A percentile compares a stretch with the other conserved stretches of the same genome.
These are phyloP conservation scores for Paraphoma sp. DNA, from an alignment of 2,329 filamentous ascomycete genomes.

Conservation along the genomic window DNA sequence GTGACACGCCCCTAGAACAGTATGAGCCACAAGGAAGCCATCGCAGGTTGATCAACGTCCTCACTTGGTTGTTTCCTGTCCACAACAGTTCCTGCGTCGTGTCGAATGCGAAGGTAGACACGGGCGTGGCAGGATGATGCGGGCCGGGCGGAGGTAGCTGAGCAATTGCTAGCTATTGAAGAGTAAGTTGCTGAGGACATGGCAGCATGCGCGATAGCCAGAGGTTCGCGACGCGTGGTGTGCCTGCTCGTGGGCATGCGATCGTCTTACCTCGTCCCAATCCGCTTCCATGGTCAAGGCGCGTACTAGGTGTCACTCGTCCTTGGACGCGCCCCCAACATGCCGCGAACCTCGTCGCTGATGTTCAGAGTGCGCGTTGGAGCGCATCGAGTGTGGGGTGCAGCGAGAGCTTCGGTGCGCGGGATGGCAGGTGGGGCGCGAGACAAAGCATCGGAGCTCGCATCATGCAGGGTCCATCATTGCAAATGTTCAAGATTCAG, in stretches of 20 bases:
- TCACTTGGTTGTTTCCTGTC: slow-evolving; percentile 89
- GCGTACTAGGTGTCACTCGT: slow-evolving; percentile 27
- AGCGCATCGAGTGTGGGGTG: slow-evolving; percentile 21
- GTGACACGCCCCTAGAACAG: slow-evolving; percentile 77
- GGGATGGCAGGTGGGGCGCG: slow-evolving; percentile 11
- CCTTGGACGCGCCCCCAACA: slow-evolving; percentile 27
- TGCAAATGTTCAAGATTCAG: background rate
- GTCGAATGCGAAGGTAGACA: slow-evolving; percentile 88
- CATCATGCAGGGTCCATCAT: background rate
- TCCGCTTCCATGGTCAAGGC: slow-evolving; percentile 57
- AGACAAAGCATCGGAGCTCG: slow-evolving; percentile 4
- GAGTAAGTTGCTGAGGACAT: slow-evolving; percentile 15
- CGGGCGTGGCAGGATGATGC: slow-evolving; percentile 69
- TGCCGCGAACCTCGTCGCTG: slow-evolving; percentile 30
- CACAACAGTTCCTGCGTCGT: slow-evolving; percentile 88
- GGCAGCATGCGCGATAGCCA: background rate
- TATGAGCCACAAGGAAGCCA: slow-evolving; percentile 12
- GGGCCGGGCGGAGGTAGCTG: slow-evolving; percentile 78
- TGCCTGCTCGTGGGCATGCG: slow-evolving; percentile 3
- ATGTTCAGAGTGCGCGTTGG: slow-evolving; percentile 23
- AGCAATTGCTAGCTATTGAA: slow-evolving; percentile 75
- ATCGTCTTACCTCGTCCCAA: slow-evolving; percentile 55
- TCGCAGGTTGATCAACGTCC: slow-evolving; percentile 35
- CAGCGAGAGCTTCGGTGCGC: slow-evolving; percentile 30
- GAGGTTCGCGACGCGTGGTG: background rate